These are phyloP conservation scores for Plasmodium adleri DNA, from an alignment of 169 alveolate species.

Conservation along the genomic window DNA sequence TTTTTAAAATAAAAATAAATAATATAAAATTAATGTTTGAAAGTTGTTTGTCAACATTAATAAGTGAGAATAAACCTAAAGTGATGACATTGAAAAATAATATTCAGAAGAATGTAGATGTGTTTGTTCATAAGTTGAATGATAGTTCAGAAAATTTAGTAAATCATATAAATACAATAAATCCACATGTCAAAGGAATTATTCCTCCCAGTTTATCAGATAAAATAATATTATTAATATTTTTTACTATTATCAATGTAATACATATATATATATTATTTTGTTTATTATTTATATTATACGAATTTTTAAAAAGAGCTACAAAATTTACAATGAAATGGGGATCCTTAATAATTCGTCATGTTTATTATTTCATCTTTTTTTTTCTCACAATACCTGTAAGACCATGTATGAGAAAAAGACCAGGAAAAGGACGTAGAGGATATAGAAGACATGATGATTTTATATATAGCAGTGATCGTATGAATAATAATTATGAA, in stretches of 20 bases:
- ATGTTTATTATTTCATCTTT: neutral
- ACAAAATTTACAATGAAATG: neutral
- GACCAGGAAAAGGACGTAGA: slow-evolving; percentile 4
- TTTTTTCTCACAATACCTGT: slow-evolving; percentile 43
- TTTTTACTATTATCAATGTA: slow-evolving; percentile 21
- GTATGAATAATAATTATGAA: no score
- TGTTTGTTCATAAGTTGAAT: slow-evolving; percentile 12
- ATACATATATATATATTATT: slow-evolving; percentile 48
- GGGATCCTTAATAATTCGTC: neutral
- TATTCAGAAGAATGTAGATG: slow-evolving; percentile 2
- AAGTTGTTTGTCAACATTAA: neutral
- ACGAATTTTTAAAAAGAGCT: slow-evolving; percentile 8
- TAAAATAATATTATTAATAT: slow-evolving; percentile 29
- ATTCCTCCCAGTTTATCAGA: slow-evolving; percentile 18
- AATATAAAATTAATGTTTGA: neutral
- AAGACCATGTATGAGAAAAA: slow-evolving; percentile 26
- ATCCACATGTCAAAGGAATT: slow-evolving; percentile 46
- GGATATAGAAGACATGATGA: slow-evolving; percentile 41
- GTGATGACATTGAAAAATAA: neutral
- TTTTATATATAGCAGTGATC: neutral
- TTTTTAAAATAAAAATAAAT: slow-evolving; percentile 4
- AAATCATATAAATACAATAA: slow-evolving; percentile 38
- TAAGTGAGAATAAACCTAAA: neutral
- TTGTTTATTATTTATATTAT: slow-evolving; percentile 19
- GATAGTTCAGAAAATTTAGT: slow-evolving; percentile 28